Evolutionary conservation across 1,139 yeast genomes (phyloP), one percentile per base, ranked within the genome.

Genomic region (Zygoascus hellenicus): DNA sequence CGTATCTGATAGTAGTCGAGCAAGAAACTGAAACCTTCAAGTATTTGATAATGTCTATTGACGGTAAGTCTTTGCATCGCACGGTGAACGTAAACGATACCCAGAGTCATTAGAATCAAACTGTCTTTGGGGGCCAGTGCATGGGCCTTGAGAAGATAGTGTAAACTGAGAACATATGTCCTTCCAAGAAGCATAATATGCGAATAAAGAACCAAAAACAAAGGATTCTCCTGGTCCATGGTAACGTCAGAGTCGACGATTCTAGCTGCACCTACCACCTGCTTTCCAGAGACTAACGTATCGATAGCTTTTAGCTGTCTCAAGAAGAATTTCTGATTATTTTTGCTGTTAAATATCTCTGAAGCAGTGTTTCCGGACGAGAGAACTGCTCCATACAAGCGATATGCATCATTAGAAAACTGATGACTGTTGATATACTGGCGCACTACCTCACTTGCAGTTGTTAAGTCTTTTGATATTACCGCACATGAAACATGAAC

Each of bases 301-400:
- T 92, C 98, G 62, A 80, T 83, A 0, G 96, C 94, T 61, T 90
- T 92, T 55, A 90, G 71, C 58, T 90, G 97, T 54, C 98, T 80
- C 51, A 92, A 69, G 55, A 90, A 81, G 62, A 81, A 92, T 64
- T 92, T 92, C 58, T 90, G 97, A 59, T 88, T 92, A 51, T 86
- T 86, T 38, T 87, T 80, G 46, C 83, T 81, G 42, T 87, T 80
- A 61, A 83, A 83, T 5, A 76, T 69, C 34, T 77, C 83, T 62
- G 77, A 70, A 11, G 81, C 76, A 11, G 71, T 71, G 9, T 71
- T 65, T 1, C 90, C 86, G 0, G 94, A 78, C 2, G 83, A 70
- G 51, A 83, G 79, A 45, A 87, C 74, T 43, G 83, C 77, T 58
- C 83, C 67, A 62, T 87, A 88, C 30, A 88, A 64, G 51, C 81